Conservation (phyloP, 305 asterid genomes). For the Solanum hybrid region DNA sequence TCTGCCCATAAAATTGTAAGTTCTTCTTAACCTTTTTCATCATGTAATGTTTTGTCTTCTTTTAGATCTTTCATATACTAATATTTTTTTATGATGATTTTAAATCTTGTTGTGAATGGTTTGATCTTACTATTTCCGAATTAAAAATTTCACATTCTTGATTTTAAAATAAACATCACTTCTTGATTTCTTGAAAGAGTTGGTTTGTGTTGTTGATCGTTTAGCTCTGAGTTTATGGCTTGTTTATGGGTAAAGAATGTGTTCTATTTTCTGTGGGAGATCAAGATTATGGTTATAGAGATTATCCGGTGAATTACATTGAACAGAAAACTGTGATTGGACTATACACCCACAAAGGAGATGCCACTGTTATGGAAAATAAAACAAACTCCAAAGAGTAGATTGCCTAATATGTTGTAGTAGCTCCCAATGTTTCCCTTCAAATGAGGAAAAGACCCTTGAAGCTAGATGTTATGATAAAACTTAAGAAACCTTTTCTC, state of each 20-base stretch:
- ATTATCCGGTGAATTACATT: not conserved
- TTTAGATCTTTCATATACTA: not conserved
- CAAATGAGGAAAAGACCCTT: not conserved
- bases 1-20: conserved; percentile 43
- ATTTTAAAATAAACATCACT: not conserved
- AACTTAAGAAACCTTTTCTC: not conserved
- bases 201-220: not conserved
- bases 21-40: not conserved
- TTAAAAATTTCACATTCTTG: not conserved
- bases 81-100: not conserved
- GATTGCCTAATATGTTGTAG: not conserved
- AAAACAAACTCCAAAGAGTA: not conserved
- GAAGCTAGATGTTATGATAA: not conserved
- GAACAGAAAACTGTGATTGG: not conserved
- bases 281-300: not conserved
- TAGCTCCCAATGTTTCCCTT: not conserved
- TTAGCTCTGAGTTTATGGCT: not conserved
- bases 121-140: not conserved
- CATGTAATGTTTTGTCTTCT: not conserved
- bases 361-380: not conserved
- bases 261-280: not conserved
- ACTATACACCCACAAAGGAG: not conserved
- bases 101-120: not conserved
- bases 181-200: not conserved
- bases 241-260: not conserved